Evolutionary conservation across 768 basidiomycete genomes (phyloP), one percentile per base, ranked within the genome.

Genomic region (Lentinus brumalis): DNA sequence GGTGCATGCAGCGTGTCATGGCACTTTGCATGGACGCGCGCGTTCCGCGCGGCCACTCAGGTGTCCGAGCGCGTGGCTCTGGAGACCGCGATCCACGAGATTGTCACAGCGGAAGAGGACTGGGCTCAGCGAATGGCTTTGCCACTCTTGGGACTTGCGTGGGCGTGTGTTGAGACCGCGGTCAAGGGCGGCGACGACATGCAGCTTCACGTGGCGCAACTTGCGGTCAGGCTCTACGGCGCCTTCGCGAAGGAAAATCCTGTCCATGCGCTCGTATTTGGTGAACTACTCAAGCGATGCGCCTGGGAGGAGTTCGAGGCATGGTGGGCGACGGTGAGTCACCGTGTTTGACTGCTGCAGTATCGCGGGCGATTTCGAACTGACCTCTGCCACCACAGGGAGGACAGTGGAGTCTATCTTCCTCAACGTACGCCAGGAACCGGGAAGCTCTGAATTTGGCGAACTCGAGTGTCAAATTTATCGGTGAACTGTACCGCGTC

Each of bases 251-350:
- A 57, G 21, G 14, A 56, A 55, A 5, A 8, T 10, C 14, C 8
- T 30, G 9, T 50, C 26, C 50, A 29, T 29, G 53, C 56, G 31
- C 16, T 12, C 5, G 41, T 41, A 6, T 66, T 66, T 56, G 12
- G 39, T 9, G 14, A 26, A 6, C 40, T 50, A 1, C 46, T 66
- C 5, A 42, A 31, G 26, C 56, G 50, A 12, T 49, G 29, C 18
- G 30, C 57, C 7, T 57, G 50, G 56, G 11, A 21, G 15, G 62
- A 61, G 32, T 61, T 63, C 18, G 53, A 53, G 15, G 58, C 52
- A 11, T 58, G 59, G 44, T 66, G 65, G 65, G 10, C 60, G 6
- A 12, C 53, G 53, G 65, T 66, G 39, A 12, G 65, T 53, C 12
- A 41, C 26, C 4, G 5, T 11, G 11, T 46, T 21, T n/a, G n/a